Percentiles rank a stretch among this genome's conserved stretches.
Evolutionary conservation across 805 yeast species (phyloP).

Genomic region (Myxozyma nipponensis): DNA sequence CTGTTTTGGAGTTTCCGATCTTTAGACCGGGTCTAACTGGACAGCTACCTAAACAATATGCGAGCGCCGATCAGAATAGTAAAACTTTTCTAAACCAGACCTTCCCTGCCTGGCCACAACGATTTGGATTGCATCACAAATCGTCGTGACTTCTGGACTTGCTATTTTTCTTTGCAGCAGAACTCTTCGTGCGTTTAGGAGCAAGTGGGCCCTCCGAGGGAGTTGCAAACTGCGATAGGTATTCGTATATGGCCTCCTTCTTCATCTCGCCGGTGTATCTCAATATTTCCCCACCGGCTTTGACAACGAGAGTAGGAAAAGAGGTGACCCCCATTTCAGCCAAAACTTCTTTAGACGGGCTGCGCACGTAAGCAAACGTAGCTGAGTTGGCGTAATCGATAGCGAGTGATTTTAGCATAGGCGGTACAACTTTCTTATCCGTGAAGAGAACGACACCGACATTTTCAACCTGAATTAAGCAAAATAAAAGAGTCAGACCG

Average conservation of each 20-base stretch:
- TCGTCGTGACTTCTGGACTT: conserved; percentile 24
- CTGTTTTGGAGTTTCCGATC: too few relatives aligned
- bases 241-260: conserved; percentile 37
- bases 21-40: too few relatives aligned
- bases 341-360: conserved; percentile 32
- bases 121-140: too few relatives aligned
- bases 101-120: background rate
- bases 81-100: background rate
- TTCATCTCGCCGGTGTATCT: conserved; percentile 36
- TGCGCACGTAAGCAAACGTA: conserved; percentile 43
- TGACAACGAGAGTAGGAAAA: conserved; percentile 38
- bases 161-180: conserved; percentile 29
- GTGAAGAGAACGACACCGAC: conserved; percentile 20
- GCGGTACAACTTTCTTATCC: conserved; percentile 45
- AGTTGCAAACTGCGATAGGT: conserved; percentile 34
- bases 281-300: background rate
- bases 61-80: too few relatives aligned
- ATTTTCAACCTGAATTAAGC: conserved; percentile 3
- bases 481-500: background rate
- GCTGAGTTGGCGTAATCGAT: conserved; percentile 57
- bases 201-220: conserved; percentile 40
- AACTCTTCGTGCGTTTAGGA: conserved; percentile 7
- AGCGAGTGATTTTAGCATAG: conserved; percentile 62
- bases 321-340: conserved; percentile 29
- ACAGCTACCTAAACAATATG: too few relatives aligned